phyloP scores from a whole-genome alignment of 192 early-diverging fungal species.

The Linnemannia hyalina region DNA sequence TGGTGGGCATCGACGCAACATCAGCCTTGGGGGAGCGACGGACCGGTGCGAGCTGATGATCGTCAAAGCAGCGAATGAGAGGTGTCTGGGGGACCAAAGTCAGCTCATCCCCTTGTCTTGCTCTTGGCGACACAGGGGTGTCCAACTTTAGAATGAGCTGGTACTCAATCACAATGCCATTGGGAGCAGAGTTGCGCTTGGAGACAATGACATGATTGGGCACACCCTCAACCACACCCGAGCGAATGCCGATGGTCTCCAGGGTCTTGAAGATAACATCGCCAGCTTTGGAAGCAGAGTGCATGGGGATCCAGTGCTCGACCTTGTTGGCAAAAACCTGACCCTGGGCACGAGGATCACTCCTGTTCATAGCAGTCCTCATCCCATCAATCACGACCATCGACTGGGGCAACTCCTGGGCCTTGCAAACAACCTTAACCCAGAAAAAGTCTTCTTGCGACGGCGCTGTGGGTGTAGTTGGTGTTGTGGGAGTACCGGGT shows the following conservation, averaged over 20 bases:
- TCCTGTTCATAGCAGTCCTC: conserved; percentile 26
- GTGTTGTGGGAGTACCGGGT: conserved; percentile 45
- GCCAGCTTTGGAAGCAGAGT: conserved; percentile 56
- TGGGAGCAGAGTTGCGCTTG: conserved; percentile 27
- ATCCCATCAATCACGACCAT: conserved; percentile 44
- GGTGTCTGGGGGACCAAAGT: conserved; percentile 29
- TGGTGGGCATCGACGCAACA: conserved; percentile 43
- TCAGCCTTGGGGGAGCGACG: conserved; percentile 52
- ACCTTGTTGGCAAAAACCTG: conserved; percentile 32
- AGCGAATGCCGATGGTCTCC: conserved; percentile 64
- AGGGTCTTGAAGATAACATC: conserved; percentile 60
- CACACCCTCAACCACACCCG: conserved; percentile 61
- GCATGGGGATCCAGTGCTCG: conserved; percentile 58
- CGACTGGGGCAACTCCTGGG: conserved; percentile 28
- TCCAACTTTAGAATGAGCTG: conserved; percentile 36
- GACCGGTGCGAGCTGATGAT: conserved; percentile 40
- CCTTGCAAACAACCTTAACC: conserved; percentile 46
- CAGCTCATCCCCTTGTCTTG: conserved; percentile 41
- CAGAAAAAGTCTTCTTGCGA: conserved; percentile 51
- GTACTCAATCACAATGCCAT: conserved; percentile 45
- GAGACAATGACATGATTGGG: conserved; percentile 27
- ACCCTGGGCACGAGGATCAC: conserved; percentile 25
- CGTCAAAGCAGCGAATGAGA: conserved; percentile 40
- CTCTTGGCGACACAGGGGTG: conserved; percentile 15
- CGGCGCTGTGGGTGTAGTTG: conserved; percentile 43